A percentile compares a stretch with the other conserved stretches of the same genome.
Conservation (phyloP, 768 basidiomycete genomes). For the Lentinula sp. region DNA sequence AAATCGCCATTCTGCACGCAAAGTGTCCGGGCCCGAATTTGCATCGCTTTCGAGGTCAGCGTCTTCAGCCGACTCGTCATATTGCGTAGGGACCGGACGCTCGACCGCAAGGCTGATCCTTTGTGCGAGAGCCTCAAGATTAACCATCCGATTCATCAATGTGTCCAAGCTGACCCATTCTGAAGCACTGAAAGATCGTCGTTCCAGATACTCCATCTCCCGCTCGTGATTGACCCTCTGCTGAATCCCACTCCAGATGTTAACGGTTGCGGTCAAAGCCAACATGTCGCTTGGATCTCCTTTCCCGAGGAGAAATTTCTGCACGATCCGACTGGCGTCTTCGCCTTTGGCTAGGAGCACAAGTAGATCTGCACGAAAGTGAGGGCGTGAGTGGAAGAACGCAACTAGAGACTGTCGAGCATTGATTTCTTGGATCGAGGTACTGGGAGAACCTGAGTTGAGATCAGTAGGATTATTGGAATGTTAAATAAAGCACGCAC, state of each 20-base stretch:
- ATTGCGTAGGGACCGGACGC: neutral
- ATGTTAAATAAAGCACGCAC: constrained; percentile 41
- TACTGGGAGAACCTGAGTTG: constrained; percentile 72
- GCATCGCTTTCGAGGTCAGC: constrained; percentile 16
- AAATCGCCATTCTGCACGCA: constrained; percentile 18
- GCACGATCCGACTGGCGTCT: constrained; percentile 71
- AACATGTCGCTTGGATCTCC: constrained; percentile 64
- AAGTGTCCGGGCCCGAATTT: neutral
- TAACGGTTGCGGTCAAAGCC: constrained; percentile 57
- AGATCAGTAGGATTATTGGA: constrained; percentile 18
- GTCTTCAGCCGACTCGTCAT: constrained; percentile 7
- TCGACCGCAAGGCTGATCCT: constrained; percentile 48
- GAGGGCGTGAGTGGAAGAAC: constrained; percentile 54
- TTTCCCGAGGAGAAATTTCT: constrained; percentile 66
- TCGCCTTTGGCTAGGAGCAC: constrained; percentile 51
- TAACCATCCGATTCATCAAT: constrained; percentile 45
- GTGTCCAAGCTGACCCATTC: constrained; percentile 56
- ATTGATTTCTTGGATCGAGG: constrained; percentile 65
- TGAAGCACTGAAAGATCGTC: constrained; percentile 15
- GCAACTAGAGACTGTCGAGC: constrained; percentile 73
- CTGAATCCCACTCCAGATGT: constrained; percentile 49
- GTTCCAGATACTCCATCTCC: constrained; percentile 37
- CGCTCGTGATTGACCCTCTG: constrained; percentile 52
- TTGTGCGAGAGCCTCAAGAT: constrained; percentile 45
- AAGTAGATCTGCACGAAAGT: constrained; percentile 60